Evolutionary conservation across 805 yeast genomes (phyloP).

Genomic region (Yarrowia divulgata): DNA sequence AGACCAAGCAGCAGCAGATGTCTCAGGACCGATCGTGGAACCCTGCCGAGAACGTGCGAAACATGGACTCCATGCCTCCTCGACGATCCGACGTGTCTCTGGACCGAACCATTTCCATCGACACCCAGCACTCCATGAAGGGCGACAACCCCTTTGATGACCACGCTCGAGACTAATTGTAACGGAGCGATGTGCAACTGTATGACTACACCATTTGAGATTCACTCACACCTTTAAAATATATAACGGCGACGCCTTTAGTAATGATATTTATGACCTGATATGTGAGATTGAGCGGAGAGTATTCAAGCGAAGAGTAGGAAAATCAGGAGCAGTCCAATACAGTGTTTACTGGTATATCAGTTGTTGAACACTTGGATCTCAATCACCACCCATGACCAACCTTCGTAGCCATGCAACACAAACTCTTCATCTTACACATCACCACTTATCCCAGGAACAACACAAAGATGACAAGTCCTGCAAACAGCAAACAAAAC

Average conservation of each 20-base stretch:
- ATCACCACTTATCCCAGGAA: too few relatives aligned
- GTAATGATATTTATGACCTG: constrained; percentile 22
- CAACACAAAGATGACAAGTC: too few relatives aligned
- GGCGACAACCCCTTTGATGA: constrained; percentile 33
- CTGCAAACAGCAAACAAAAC: too few relatives aligned
- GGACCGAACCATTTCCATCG: constrained; percentile 31
- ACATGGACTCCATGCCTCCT: constrained; percentile 31
- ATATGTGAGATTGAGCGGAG: too few relatives aligned
- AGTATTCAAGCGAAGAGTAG: too few relatives aligned
- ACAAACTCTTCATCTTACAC: too few relatives aligned
- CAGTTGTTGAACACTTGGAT: too few relatives aligned
- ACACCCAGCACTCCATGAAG: constrained; percentile 35
- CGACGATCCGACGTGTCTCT: constrained; percentile 37
- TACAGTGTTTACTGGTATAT: too few relatives aligned
- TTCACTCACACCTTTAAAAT: constrained; percentile 13
- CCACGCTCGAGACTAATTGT: neutral
- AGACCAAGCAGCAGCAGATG: constrained; percentile 20
- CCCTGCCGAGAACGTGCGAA: constrained; percentile 39
- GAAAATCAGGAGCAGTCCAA: too few relatives aligned
- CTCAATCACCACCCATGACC: too few relatives aligned
- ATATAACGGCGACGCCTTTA: neutral
- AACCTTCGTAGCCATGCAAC: too few relatives aligned
- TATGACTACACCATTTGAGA: constrained; percentile 34
- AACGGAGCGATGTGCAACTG: neutral
- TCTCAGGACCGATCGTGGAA: constrained; percentile 22